phyloP scores from a whole-genome alignment of 2,329 filamentous ascomycete species.

The Arachnomyces sp. region DNA sequence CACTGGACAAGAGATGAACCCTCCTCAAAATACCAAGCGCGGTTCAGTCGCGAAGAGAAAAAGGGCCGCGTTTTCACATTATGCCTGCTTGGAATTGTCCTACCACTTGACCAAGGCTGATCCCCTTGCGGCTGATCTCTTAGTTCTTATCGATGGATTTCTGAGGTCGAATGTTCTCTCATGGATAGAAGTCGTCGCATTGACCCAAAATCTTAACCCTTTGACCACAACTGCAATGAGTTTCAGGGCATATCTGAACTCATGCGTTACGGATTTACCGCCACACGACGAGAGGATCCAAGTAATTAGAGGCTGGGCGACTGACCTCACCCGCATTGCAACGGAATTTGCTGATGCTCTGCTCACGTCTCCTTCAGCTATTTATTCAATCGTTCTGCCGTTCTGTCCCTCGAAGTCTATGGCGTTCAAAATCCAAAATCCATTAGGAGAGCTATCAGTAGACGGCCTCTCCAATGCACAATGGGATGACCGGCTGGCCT shows the following conservation, averaged over 20 bases:
- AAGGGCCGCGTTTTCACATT: constrained; percentile 16
- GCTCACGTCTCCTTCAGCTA: constrained; percentile 20
- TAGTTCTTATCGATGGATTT: constrained; percentile 23
- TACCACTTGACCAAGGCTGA: constrained; percentile 27
- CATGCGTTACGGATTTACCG: constrained; percentile 9
- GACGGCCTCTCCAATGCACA: constrained; percentile 15
- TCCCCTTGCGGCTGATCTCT: constrained; percentile 12
- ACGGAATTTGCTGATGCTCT: constrained; percentile 25
- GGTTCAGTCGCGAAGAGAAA: constrained; percentile 7
- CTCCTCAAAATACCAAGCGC: constrained; percentile 19
- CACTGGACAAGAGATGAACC: constrained; percentile 26
- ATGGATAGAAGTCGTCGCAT: constrained; percentile 28
- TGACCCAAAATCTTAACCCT: constrained; percentile 7
- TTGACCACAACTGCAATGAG: constrained; percentile 11
- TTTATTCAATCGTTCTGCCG: constrained; percentile 25
- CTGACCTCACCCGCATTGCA: constrained; percentile 24
- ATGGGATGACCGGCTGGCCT: constrained; percentile 28
- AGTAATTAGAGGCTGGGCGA: constrained; percentile 20
- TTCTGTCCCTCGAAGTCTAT: constrained; percentile 26
- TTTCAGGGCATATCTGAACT: constrained; percentile 11
- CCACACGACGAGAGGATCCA: constrained; percentile 13
- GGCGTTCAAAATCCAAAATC: constrained; percentile 12
- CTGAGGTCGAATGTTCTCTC: constrained; percentile 27
- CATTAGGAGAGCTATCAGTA: constrained; percentile 14
- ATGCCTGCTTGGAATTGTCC: constrained; percentile 27